A percentile compares a stretch with the other conserved stretches of the same genome.
Conservation (phyloP, 208 protist species). For the Histomonas meleagridis region DNA sequence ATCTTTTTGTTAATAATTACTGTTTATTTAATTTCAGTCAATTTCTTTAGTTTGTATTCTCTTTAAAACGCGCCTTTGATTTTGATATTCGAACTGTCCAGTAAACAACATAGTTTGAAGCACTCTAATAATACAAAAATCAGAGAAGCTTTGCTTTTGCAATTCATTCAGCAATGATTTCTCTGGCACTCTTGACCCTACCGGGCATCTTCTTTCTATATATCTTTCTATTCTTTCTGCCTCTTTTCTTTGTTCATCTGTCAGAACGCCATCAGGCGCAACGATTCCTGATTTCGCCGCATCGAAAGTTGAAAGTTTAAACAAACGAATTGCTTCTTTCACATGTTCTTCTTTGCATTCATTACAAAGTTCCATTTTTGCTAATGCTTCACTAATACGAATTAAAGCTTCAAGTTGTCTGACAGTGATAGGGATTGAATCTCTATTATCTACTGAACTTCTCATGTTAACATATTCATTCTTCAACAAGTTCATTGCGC, state of each 20-base stretch:
- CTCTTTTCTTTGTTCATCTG: background rate
- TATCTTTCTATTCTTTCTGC: background rate
- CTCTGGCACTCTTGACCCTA: background rate
- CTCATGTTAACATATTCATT: conserved; percentile 82
- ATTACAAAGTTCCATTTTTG: conserved; percentile 51
- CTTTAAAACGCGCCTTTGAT: background rate
- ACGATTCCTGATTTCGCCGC: conserved; percentile 37
- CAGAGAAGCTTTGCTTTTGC: background rate
- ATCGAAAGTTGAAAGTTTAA: conserved; percentile 50
- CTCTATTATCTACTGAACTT: background rate
- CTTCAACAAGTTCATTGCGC: conserved; percentile 70
- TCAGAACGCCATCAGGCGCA: background rate
- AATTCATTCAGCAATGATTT: background rate
- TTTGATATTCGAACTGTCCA: background rate
- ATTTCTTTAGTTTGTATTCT: background rate
- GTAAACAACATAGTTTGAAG: conserved; percentile 19
- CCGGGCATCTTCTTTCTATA: conserved; percentile 6
- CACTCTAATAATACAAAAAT: conserved; percentile 27
- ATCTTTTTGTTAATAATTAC: too few relatives aligned
- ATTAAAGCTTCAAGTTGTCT: conserved; percentile 61
- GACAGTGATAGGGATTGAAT: conserved; percentile 53
- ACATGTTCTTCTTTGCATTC: conserved; percentile 49
- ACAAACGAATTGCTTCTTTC: conserved; percentile 47
- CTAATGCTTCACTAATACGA: conserved; percentile 56
- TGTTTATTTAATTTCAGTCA: too few relatives aligned